Evolutionary conservation across 148 eudicot genomes (phyloP).

Genomic region (Mesembryanthemum crystallinum): DNA sequence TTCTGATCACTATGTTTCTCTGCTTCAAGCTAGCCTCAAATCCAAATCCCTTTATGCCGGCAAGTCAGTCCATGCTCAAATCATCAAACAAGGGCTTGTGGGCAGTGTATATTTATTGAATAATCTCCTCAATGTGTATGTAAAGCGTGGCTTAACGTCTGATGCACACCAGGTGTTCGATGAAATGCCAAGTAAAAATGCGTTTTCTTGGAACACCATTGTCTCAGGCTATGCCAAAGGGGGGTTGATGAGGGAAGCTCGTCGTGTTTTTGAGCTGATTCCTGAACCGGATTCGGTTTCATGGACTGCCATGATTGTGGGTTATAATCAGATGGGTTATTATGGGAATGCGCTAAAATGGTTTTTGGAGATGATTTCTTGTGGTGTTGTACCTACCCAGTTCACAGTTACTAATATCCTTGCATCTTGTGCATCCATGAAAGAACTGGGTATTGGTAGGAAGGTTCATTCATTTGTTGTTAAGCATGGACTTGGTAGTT

Average conservation of each 20-base stretch:
- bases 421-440: slow-evolving; percentile 54
- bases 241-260: slow-evolving; percentile 47
- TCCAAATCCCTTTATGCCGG: slow-evolving; percentile 33
- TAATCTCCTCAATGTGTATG: slow-evolving; percentile 55
- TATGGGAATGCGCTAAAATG: slow-evolving; percentile 37
- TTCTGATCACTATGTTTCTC: slow-evolving; percentile 31
- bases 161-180: slow-evolving; percentile 47
- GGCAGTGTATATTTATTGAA: slow-evolving; percentile 53
- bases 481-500: slow-evolving; percentile 50
- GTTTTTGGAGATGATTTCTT: slow-evolving; percentile 52
- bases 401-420: slow-evolving; percentile 61
- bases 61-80: slow-evolving; percentile 47
- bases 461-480: slow-evolving; percentile 62
- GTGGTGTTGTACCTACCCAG: slow-evolving; percentile 44
- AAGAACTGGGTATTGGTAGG: slow-evolving; percentile 43
- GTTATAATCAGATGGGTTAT: slow-evolving; percentile 50
- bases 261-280: slow-evolving; percentile 34
- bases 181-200: slow-evolving; percentile 56
- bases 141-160: slow-evolving; percentile 40
- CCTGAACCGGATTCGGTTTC: slow-evolving; percentile 50
- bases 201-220: slow-evolving; percentile 59
- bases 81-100: slow-evolving; percentile 55
- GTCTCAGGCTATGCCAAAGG: slow-evolving; percentile 62
- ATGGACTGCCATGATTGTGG: slow-evolving; percentile 57
- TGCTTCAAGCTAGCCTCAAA: slow-evolving; percentile 53